Evolutionary conservation across 2,329 filamentous ascomycete species (phyloP).

Genomic region (Byssochlamys sp.): DNA sequence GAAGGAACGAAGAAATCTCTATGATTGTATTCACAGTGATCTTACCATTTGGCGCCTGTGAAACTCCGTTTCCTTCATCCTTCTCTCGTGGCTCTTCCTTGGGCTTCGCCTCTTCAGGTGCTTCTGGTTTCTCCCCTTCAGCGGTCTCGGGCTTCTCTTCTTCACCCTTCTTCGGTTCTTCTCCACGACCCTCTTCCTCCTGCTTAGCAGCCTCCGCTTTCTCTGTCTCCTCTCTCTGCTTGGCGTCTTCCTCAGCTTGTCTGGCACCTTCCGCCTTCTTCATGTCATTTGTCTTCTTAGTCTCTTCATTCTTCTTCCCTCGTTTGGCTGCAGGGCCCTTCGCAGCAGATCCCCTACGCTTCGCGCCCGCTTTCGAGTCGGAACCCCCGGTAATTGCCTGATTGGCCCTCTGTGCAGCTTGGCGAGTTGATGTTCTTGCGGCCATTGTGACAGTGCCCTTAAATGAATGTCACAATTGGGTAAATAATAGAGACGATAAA

Average conservation of each 20-base stretch:
- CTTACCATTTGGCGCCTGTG: conserved; percentile 2
- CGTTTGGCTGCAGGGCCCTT: conserved; percentile 26
- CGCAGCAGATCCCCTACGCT: conserved; percentile 28
- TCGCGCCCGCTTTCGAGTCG: conserved; percentile 24
- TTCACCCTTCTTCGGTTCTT: conserved; percentile 7
- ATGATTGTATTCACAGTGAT: neutral
- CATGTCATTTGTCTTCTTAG: neutral
- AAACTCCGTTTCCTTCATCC: conserved; percentile 6
- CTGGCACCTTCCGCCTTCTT: conserved; percentile 1
- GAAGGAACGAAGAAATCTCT: too few relatives aligned
- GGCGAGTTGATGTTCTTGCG: conserved; percentile 31
- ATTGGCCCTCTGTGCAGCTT: conserved; percentile 36
- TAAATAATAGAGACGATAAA: neutral
- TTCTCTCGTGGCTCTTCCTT: conserved; percentile 6
- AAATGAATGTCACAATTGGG: neutral
- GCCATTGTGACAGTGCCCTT: conserved; percentile 14
- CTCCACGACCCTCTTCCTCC: conserved; percentile 1
- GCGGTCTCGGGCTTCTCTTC: conserved; percentile 8
- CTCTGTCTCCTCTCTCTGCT: conserved; percentile 1
- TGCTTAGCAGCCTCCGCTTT: neutral
- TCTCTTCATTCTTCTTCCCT: conserved; percentile 21
- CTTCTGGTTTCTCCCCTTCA: conserved; percentile 11
- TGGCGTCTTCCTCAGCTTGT: neutral
- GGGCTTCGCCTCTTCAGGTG: conserved; percentile 5
- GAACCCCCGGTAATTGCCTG: conserved; percentile 27